Base-by-base conservation (phyloP, 208 protist genomes). In the Porcisia hertigi region DNA sequence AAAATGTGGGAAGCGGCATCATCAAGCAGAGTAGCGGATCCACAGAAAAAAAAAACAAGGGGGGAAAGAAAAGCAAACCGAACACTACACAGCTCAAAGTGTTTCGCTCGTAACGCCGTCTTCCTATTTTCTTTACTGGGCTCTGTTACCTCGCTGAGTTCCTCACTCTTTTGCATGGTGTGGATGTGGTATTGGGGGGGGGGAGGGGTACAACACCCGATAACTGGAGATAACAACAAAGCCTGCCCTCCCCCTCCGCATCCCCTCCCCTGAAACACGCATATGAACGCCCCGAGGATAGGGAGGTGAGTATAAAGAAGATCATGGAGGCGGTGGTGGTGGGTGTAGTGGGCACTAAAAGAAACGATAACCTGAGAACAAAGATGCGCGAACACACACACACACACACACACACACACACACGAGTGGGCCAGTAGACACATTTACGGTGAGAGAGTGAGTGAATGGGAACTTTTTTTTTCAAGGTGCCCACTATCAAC, bases 1-100 rank as follows among this genome's bases (percentile, higher is more conserved):
- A 64, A 7, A 39, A n/a, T 2, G 14, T 36, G 16, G 43, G 3
- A 64, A 43, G 59, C 69, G 60, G 49, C 34, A 73, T 25, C 11
- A 45, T 45, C 41, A 23, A 57, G 43, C 43, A 34, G 23, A 55
- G 14, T n/a, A 49, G 36, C 58, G 34, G 36, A 43, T 14, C 52
- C 45, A 39, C 23, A 79, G 41, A 36, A 64, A 39, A 41, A 41
- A 64, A 64, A 41, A 54, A 8, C 16, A 23, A 58, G 5, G n/a
- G 41, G 52, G 49, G 25, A 30, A 69, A 60, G 12, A 41, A 66
- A 66, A 63, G 34, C 30, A 52, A 73, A 71, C 43, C 23, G 34
- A 18, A 64, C 16, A 45, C 59, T 63, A 59, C 55, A 12, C 23
- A 59, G 57, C 11, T 23, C 18, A 30, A n/a, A n/a, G n/a, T n/a